Base-by-base conservation (phyloP, 2,329 filamentous ascomycete species). In the Grosmannia serpens region DNA sequence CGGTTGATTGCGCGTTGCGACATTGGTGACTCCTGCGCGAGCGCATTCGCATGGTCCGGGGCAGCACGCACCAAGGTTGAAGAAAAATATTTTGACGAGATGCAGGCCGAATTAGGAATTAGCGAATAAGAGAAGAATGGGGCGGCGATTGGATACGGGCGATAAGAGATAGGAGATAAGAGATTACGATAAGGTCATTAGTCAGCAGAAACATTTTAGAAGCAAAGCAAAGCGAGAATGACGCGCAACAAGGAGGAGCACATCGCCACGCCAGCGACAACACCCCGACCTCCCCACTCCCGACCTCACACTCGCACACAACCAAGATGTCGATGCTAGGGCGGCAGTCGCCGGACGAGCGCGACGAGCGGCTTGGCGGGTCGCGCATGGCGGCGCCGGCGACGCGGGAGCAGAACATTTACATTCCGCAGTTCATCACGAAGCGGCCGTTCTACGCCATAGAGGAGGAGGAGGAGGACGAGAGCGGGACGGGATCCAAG, bases 381-480 rank as follows among this genome's bases (percentile, higher is more conserved):
- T 64, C 62, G 54, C 61, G 62, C 27, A 58, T 55, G 26, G 50
- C 50, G 53, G 58, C 62, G 27, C 58, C 62, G 13, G 55, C 61
- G 46, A 58, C 57, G 58, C 95, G 95, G 71, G 91, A 95, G 72
- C 90, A 94, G 73, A 99, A 99, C 80, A 86, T 96, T 71, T 99
- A 99, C 78, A 99, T 99, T 68, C 94, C 94, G 7, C 85, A 89
- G 57, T 99, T 96, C 79, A 99, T 99, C 75, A 91, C 91, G 66
- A 96, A 96, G 72, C 91, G 95, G 65, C 94, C 94, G 5, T 99
- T 99, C 75, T 99, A 97, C 73, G 85, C 95, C 58, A 84, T 82
- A 67, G 85, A 88, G 66, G 89, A 91, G 69, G 26, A 61, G 0
- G 60, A 64, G 38, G 51, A 54, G 9, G 57, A 15, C 35, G 15